These are phyloP conservation scores for Dictyophora rubrovolvata DNA, from an alignment of 768 basidiomycete genomes.

Conservation along the genomic window DNA sequence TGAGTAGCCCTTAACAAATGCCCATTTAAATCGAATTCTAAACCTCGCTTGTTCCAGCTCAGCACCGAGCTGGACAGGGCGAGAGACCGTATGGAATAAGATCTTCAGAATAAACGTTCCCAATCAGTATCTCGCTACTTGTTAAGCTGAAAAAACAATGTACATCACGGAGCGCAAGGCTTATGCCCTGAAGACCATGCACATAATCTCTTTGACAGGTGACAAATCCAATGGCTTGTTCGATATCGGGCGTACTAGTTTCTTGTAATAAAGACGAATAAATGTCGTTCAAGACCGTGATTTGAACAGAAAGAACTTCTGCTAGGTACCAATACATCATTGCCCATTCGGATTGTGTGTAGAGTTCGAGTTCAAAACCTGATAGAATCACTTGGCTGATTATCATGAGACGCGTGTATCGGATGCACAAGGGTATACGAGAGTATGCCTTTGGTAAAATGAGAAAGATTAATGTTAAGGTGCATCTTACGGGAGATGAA, in stretches of 20 bases:
- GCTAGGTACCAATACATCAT: constrained; percentile 71
- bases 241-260: background rate
- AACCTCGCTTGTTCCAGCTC: constrained; percentile 49
- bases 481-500: background rate
- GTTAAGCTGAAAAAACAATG: background rate
- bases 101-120: background rate
- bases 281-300: constrained; percentile 2
- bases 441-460: constrained; percentile 13
- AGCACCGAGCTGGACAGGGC: constrained; percentile 31
- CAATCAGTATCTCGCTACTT: background rate
- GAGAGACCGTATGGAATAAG: background rate
- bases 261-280: background rate
- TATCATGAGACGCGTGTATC: constrained; percentile 48
- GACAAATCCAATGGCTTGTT: background rate
- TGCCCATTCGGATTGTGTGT: constrained; percentile 53
- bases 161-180: constrained; percentile 44
- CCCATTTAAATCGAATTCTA: constrained; percentile 69
- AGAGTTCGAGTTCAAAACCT: constrained; percentile 70
- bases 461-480: background rate
- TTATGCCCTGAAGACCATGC: constrained; percentile 48
- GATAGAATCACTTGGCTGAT: constrained; percentile 63
- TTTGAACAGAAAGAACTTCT: constrained; percentile 45
- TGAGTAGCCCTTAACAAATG: constrained; percentile 46
- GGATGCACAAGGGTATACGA: constrained; percentile 37
- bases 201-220: constrained; percentile 34